Evolutionary conservation across 169 alveolate species (phyloP).

Genomic region (Plasmodium cynomolgi): DNA sequence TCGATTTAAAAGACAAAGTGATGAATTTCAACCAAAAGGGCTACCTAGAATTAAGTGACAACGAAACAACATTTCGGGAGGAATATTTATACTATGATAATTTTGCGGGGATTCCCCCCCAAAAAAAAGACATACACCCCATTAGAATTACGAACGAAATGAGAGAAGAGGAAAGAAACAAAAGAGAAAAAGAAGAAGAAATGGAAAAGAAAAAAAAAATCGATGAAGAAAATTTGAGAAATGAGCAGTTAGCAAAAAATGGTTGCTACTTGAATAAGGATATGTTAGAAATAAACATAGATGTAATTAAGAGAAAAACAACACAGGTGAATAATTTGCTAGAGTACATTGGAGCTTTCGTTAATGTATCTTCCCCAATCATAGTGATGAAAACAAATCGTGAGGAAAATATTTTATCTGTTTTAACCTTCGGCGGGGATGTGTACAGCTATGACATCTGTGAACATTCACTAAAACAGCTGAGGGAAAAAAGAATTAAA

Average conservation of each 20-base stretch:
- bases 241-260: constrained; percentile 46
- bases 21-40: neutral
- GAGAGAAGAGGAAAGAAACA: constrained; percentile 24
- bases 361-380: constrained; percentile 47
- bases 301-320: constrained; percentile 50
- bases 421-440: constrained; percentile 41
- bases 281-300: constrained; percentile 58
- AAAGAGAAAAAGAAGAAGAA: constrained; percentile 58
- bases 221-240: constrained; percentile 46
- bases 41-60: neutral
- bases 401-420: constrained; percentile 18
- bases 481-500: constrained; percentile 48
- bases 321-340: constrained; percentile 15
- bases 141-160: neutral
- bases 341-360: constrained; percentile 56
- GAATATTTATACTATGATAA: constrained; percentile 65
- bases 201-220: constrained; percentile 32
- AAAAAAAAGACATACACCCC: neutral
- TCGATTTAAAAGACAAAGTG: neutral
- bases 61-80: constrained; percentile 36
- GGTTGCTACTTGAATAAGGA: constrained; percentile 33
- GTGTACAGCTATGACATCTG: constrained; percentile 49
- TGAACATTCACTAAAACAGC: constrained; percentile 17
- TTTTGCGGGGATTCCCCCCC: constrained; percentile 14
- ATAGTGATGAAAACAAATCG: constrained; percentile 42